phyloP scores from a whole-genome alignment of 331 rosid species.

The Stylosanthes scabra region DNA sequence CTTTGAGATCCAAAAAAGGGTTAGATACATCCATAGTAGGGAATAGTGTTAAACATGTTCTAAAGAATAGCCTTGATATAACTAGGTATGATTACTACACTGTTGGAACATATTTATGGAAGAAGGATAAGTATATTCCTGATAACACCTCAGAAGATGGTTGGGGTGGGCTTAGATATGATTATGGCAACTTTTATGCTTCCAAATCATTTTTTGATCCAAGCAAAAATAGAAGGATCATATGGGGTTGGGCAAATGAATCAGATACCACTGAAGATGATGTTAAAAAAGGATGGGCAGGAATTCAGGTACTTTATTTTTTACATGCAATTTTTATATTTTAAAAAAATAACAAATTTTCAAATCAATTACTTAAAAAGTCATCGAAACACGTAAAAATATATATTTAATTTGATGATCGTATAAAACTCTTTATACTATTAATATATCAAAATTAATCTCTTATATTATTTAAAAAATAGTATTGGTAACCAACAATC shows the following conservation, averaged over 20 bases:
- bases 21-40: slow-evolving; percentile 57
- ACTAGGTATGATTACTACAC: slow-evolving; percentile 88
- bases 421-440: too few species aligned
- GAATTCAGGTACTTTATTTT: slow-evolving; percentile 64
- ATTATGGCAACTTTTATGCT: slow-evolving; percentile 91
- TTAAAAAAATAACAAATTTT: too few species aligned
- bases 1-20: slow-evolving; percentile 42
- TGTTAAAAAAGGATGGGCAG: slow-evolving; percentile 86
- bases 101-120: slow-evolving; percentile 54
- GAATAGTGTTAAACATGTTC: slow-evolving; percentile 57
- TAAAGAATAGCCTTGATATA: slow-evolving; percentile 76
- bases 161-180: slow-evolving; percentile 80
- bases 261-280: slow-evolving; percentile 57
- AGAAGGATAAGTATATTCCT: slow-evolving; percentile 60
- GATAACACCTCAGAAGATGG: slow-evolving; percentile 72
- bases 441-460: too few species aligned
- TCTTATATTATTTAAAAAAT: too few species aligned
- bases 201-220: slow-evolving; percentile 84
- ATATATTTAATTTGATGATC: too few species aligned
- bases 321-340: background rate
- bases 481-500: too few species aligned
- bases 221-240: slow-evolving; percentile 60
- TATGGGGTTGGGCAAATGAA: slow-evolving; percentile 98
- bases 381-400: too few species aligned
- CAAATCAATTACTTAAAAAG: too few species aligned